These are phyloP conservation scores for Trichoderma koningiopsis DNA, from an alignment of 2,329 filamentous ascomycete species.

Conservation along the genomic window DNA sequence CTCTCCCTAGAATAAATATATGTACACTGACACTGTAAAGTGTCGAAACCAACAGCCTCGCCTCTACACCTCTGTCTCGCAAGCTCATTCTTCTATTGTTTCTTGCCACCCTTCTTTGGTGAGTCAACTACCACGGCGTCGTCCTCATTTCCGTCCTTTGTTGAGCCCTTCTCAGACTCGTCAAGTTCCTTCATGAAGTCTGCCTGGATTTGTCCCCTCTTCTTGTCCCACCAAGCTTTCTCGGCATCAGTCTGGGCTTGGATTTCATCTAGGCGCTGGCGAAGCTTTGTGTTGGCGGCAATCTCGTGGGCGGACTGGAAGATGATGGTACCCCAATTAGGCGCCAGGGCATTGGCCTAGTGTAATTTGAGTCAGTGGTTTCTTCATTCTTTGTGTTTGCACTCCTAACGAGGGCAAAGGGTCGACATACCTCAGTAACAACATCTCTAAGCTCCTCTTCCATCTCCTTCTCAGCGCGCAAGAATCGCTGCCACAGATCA, in stretches of 20 bases:
- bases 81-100: not conserved
- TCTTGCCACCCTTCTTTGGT: slow-evolving; percentile 23
- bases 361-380: not conserved
- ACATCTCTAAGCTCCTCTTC: slow-evolving; percentile 95
- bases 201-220: slow-evolving; percentile 69
- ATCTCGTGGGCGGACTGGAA: slow-evolving; percentile 99
- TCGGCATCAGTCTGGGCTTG: slow-evolving; percentile 71
- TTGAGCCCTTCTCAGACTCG: slow-evolving; percentile 54
- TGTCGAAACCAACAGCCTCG: not conserved
- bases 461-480: slow-evolving; percentile 94
- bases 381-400: not conserved
- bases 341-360: slow-evolving; percentile 85
- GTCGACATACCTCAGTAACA: slow-evolving; percentile 73
- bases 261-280: slow-evolving; percentile 73
- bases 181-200: slow-evolving; percentile 87
- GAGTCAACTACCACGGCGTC: slow-evolving; percentile 73
- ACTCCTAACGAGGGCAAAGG: not conserved
- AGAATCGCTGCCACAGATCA: slow-evolving; percentile 91
- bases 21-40: slow-evolving; percentile 1
- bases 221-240: slow-evolving; percentile 91
- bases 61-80: not conserved
- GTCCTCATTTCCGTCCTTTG: slow-evolving; percentile 42
- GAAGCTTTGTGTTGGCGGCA: slow-evolving; percentile 77
- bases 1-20: slow-evolving; percentile 1
- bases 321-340: slow-evolving; percentile 90